phyloP scores from a whole-genome alignment of 1,284 basidiomycete genomes.

The Ceratorhiza oryzae-sativae region DNA sequence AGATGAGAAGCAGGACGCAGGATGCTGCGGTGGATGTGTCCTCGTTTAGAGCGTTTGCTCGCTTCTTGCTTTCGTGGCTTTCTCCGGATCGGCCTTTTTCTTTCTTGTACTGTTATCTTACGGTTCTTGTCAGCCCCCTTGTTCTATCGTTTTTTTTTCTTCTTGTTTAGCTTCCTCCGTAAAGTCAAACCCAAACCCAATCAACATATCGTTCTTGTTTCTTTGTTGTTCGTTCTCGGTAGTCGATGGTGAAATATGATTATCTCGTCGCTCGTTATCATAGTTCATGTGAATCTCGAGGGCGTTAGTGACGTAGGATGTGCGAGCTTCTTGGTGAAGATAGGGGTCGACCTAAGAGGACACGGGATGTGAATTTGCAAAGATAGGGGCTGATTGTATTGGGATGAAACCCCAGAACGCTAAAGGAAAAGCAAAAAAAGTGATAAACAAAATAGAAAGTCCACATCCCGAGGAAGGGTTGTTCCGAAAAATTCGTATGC shows the following conservation, averaged over 20 bases:
- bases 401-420: neutral
- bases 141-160: constrained; percentile 2
- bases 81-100: neutral
- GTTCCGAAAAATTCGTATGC: constrained; percentile 39
- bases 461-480: constrained; percentile 35
- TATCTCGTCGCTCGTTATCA: constrained; percentile 4
- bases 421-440: neutral
- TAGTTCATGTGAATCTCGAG: neutral
- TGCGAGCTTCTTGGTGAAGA: neutral
- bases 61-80: neutral
- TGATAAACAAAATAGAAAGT: constrained; percentile 8
- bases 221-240: neutral
- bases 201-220: constrained; percentile 4
- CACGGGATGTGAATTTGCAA: neutral
- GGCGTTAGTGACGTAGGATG: neutral
- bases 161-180: neutral
- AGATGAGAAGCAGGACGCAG: constrained; percentile 55
- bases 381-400: neutral
- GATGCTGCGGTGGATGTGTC: constrained; percentile 79
- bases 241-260: neutral
- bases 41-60: constrained; percentile 58
- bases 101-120: constrained; percentile 17
- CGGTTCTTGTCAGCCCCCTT: neutral
- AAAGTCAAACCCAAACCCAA: constrained; percentile 20
- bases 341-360: neutral